phyloP scores from a whole-genome alignment of 2,329 filamentous ascomycete species.

The Apiospora hydei region DNA sequence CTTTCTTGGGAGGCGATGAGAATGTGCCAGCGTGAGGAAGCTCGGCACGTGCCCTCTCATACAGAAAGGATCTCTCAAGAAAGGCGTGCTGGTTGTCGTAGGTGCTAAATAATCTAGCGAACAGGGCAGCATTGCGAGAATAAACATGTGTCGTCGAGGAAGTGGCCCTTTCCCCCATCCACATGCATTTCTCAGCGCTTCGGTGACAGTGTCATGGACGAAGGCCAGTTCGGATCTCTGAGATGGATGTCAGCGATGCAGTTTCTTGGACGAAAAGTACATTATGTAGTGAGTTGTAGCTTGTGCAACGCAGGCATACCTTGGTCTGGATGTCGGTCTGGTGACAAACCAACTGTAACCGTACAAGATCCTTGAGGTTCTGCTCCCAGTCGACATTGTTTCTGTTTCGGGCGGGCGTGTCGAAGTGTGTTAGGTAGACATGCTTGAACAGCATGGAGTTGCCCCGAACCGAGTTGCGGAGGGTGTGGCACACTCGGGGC shows the following conservation, averaged over 20 bases:
- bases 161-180: conserved; percentile 40
- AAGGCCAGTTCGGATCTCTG: conserved; percentile 55
- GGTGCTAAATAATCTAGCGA: conserved; percentile 53
- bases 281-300: neutral
- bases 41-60: conserved; percentile 59
- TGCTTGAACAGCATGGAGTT: conserved; percentile 68
- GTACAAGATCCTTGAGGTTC: conserved; percentile 53
- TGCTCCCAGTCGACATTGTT: conserved; percentile 51
- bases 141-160: conserved; percentile 46
- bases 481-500: conserved; percentile 56
- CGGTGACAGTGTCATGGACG: conserved; percentile 53
- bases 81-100: conserved; percentile 64
- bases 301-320: conserved; percentile 39
- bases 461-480: conserved; percentile 62
- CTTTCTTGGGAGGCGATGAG: conserved; percentile 45
- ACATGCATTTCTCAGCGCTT: conserved; percentile 54
- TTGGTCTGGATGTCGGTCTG: conserved; percentile 45
- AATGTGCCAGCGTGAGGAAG: conserved; percentile 27
- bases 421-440: conserved; percentile 65
- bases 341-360: conserved; percentile 52
- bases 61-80: conserved; percentile 70
- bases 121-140: conserved; percentile 57
- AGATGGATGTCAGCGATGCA: neutral
- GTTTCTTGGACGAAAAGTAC: neutral
- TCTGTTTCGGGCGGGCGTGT: conserved; percentile 45